A percentile compares a stretch with the other conserved stretches of the same genome.
phyloP scores from a whole-genome alignment of 2,329 filamentous ascomycete genomes.

The Hypomyces perniciosus region DNA sequence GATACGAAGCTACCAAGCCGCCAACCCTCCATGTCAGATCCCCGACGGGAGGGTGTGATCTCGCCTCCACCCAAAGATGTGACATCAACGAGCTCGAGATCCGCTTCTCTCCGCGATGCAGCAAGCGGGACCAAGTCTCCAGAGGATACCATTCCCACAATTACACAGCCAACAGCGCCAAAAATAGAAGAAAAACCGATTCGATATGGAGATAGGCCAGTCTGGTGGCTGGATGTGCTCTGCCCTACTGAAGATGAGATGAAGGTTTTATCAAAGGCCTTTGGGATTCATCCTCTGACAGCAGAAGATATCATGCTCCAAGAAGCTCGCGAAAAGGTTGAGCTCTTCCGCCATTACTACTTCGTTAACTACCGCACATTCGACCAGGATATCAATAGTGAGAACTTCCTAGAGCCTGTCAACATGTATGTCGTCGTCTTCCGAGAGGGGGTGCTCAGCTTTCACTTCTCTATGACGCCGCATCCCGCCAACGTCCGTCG shows the following conservation, averaged over 20 bases:
- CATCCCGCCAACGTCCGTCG: constrained; percentile 94
- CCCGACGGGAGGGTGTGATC: constrained; percentile 21
- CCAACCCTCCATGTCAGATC: constrained; percentile 37
- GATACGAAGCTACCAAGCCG: constrained; percentile 41
- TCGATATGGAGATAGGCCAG: constrained; percentile 73
- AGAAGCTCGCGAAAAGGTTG: constrained; percentile 95
- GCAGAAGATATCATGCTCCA: constrained; percentile 97
- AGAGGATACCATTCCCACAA: constrained; percentile 17
- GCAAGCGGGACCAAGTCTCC: constrained; percentile 40
- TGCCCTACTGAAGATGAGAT: constrained; percentile 91
- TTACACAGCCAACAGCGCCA: constrained; percentile 14
- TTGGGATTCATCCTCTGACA: constrained; percentile 92
- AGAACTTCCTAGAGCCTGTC: constrained; percentile 88
- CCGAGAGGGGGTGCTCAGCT: constrained; percentile 88
- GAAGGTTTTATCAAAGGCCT: constrained; percentile 86
- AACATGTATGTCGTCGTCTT: constrained; percentile 98
- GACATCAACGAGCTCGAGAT: constrained; percentile 4
- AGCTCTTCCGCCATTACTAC: constrained; percentile 95
- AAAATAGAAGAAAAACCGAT: constrained; percentile 37
- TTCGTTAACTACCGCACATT: constrained; percentile 98
- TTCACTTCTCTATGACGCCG: constrained; percentile 94
- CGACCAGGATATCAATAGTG: constrained; percentile 84
- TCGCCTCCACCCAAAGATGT: constrained; percentile 25
- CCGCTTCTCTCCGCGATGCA: constrained; percentile 41
- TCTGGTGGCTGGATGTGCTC: constrained; percentile 94